phyloP scores from a whole-genome alignment of 2,329 filamentous ascomycete genomes.

The Pseudogymnoascus sp. region DNA sequence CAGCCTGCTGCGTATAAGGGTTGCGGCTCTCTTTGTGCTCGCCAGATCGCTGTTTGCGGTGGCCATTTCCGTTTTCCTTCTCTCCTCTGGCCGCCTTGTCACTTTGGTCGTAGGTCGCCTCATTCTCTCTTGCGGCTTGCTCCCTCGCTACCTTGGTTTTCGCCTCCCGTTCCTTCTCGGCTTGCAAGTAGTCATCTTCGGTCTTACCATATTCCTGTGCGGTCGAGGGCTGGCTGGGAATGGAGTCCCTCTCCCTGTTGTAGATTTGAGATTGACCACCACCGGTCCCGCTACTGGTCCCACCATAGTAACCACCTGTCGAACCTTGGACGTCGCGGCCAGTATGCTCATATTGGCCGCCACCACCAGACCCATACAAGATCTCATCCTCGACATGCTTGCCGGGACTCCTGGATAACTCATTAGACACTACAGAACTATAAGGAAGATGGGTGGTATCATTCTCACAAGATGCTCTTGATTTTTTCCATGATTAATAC shows the following conservation, averaged over 20 bases:
- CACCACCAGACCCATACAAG: conserved; percentile 18
- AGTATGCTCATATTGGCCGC: conserved; percentile 11
- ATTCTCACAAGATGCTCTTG: conserved; percentile 26
- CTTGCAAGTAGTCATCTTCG: not conserved
- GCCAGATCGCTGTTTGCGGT: not conserved
- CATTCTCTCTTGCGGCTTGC: not conserved
- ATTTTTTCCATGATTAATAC: conserved; percentile 26
- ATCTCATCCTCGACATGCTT: conserved; percentile 21
- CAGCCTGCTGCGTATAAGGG: not conserved
- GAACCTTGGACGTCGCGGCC: not conserved
- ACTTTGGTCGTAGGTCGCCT: not conserved
- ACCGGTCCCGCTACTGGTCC: too few relatives aligned
- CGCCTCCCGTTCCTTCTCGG: not conserved
- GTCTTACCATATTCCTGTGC: not conserved
- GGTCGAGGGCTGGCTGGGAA: not conserved
- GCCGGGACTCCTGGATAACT: conserved; percentile 17
- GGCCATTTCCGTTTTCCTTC: not conserved
- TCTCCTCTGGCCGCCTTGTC: not conserved
- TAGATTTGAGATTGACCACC: not conserved
- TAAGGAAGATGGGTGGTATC: not conserved
- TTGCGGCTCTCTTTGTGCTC: not conserved
- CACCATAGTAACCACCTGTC: not conserved
- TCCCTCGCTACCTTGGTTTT: not conserved
- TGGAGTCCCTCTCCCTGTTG: not conserved
- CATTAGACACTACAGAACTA: not conserved